Conservation (phyloP, 1,284 basidiomycete species). For the Volvariella surrecta region DNA sequence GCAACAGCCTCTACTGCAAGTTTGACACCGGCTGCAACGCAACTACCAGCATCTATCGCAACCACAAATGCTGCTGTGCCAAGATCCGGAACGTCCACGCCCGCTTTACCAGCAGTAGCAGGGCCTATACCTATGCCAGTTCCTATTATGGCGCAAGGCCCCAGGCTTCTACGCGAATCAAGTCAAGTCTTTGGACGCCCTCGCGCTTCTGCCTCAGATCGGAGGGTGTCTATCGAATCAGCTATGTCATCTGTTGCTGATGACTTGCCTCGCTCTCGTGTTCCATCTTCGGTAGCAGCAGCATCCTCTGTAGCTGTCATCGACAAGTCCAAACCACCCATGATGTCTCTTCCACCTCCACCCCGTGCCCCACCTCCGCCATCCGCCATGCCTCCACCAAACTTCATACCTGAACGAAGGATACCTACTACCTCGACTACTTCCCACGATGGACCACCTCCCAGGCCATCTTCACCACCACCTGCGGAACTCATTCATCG, state of each 20-base stretch:
- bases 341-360: slow-evolving; percentile 80
- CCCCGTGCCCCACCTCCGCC: slow-evolving; percentile 74
- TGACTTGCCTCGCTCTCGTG: slow-evolving; percentile 39
- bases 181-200: slow-evolving; percentile 20
- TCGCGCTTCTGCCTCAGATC: slow-evolving; percentile 32
- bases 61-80: slow-evolving; percentile 7
- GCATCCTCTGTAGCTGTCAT: slow-evolving; percentile 29
- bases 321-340: slow-evolving; percentile 79
- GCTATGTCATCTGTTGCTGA: slow-evolving; percentile 43
- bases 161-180: slow-evolving; percentile 30
- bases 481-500: slow-evolving; percentile 83
- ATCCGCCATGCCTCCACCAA: slow-evolving; percentile 62
- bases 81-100: slow-evolving; percentile 13
- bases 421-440: slow-evolving; percentile 34
- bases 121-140: background rate
- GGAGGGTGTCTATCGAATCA: slow-evolving; percentile 53
- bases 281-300: slow-evolving; percentile 28
- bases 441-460: slow-evolving; percentile 55
- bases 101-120: slow-evolving; percentile 14
- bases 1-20: slow-evolving; percentile 19
- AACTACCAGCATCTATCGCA: slow-evolving; percentile 6
- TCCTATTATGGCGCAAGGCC: slow-evolving; percentile 27
- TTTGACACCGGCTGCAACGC: slow-evolving; percentile 3
- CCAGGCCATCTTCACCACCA: slow-evolving; percentile 82
- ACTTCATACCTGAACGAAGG: slow-evolving; percentile 64